phyloP scores from a whole-genome alignment of 2,329 filamentous ascomycete species.

The Cylindrodendrum hubeiense region DNA sequence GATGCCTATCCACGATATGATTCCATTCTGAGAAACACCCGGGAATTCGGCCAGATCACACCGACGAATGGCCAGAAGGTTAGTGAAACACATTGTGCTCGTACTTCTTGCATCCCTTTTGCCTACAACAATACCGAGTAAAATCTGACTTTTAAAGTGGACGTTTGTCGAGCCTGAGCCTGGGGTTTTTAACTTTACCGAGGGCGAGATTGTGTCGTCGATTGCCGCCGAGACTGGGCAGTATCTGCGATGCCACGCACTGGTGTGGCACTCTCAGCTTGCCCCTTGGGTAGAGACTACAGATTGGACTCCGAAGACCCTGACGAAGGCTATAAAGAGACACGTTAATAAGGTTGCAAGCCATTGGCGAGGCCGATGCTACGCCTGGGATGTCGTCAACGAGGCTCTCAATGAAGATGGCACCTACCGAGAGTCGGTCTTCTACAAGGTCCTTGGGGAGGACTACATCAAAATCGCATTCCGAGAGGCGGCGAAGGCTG shows the following conservation, averaged over 20 bases:
- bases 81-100: neutral
- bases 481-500: constrained; percentile 58
- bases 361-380: constrained; percentile 60
- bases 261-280: constrained; percentile 56
- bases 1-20: constrained; percentile 4
- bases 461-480: constrained; percentile 65
- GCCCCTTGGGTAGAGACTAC: constrained; percentile 45
- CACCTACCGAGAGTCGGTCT: constrained; percentile 58
- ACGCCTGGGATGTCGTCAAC: constrained; percentile 67
- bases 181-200: constrained; percentile 1
- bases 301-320: constrained; percentile 60
- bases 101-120: neutral
- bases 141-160: neutral
- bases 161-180: neutral
- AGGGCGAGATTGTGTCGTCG: constrained; percentile 4
- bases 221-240: constrained; percentile 57
- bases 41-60: constrained; percentile 3
- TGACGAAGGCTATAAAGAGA: constrained; percentile 63
- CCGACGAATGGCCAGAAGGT: constrained; percentile 13
- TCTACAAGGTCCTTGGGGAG: constrained; percentile 61
- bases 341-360: constrained; percentile 61
- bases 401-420: constrained; percentile 66
- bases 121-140: neutral
- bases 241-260: constrained; percentile 71
- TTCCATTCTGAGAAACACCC: neutral